phyloP scores from a whole-genome alignment of 192 early-diverging fungal genomes.

The Mortierella claussenii region DNA sequence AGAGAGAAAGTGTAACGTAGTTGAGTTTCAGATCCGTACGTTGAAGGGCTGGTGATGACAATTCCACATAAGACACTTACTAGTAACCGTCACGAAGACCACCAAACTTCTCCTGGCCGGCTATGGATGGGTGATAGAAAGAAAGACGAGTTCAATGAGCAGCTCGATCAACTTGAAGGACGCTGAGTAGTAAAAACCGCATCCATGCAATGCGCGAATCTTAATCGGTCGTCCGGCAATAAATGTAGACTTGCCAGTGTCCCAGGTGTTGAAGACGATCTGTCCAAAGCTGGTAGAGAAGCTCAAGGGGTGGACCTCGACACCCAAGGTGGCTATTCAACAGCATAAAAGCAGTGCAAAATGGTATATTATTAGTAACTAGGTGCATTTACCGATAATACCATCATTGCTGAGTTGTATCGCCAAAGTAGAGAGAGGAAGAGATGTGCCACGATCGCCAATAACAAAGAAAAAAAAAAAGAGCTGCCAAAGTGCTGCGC shows the following conservation, averaged over 20 bases:
- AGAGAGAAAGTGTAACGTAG: background rate
- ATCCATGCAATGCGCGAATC: too few relatives aligned
- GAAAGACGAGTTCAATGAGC: too few relatives aligned
- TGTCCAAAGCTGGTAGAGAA: slow-evolving; percentile 98
- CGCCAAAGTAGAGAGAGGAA: background rate
- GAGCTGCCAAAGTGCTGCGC: background rate
- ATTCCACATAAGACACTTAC: slow-evolving; percentile 68
- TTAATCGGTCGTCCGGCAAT: too few relatives aligned
- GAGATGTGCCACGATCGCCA: background rate
- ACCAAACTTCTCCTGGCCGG: slow-evolving; percentile 99
- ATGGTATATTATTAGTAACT: too few relatives aligned
- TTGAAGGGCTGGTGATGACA: background rate
- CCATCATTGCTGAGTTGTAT: background rate
- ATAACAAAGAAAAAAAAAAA: background rate
- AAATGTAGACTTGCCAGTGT: slow-evolving; percentile 68
- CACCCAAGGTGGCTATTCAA: slow-evolving; percentile 93
- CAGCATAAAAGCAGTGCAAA: background rate
- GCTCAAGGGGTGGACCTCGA: slow-evolving; percentile 97
- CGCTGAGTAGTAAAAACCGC: too few relatives aligned
- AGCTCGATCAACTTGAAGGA: too few relatives aligned
- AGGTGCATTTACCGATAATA: background rate
- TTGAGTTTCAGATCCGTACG: background rate
- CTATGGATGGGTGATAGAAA: too few relatives aligned
- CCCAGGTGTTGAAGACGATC: slow-evolving; percentile 99
- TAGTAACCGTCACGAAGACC: slow-evolving; percentile 99